These are phyloP conservation scores for Bolboschoenoplectus hybrid DNA, from an alignment of 202 grass and related monocot species.

Conservation along the genomic window DNA sequence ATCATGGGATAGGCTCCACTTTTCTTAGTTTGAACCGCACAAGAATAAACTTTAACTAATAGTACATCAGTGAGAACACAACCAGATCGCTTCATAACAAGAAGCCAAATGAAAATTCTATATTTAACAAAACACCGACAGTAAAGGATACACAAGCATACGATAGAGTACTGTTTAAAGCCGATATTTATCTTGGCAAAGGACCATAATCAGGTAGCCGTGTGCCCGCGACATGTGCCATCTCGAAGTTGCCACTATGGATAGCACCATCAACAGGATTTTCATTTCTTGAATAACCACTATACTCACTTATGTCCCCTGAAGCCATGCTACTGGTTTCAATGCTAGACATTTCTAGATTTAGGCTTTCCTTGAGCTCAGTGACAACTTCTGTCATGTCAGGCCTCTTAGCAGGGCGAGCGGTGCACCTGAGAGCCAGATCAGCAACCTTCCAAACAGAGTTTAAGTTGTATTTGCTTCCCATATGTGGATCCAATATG, in stretches of 20 bases:
- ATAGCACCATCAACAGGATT: not conserved
- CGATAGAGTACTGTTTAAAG: too few relatives aligned
- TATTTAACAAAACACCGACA: not conserved
- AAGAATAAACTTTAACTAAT: too few relatives aligned
- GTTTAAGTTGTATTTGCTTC: constrained; percentile 32
- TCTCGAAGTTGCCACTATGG: not conserved
- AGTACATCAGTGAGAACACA: not conserved
- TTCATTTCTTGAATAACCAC: constrained; percentile 27
- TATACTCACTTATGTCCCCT: not conserved
- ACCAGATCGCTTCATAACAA: not conserved
- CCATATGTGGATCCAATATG: constrained; percentile 29
- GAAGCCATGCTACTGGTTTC: not conserved
- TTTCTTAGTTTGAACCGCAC: not conserved
- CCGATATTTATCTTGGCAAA: not conserved
- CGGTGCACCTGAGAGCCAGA: constrained; percentile 42
- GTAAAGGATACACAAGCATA: not conserved
- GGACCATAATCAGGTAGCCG: not conserved
- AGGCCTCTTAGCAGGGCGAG: constrained; percentile 21
- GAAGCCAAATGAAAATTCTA: not conserved
- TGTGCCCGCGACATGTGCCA: not conserved
- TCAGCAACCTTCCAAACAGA: constrained; percentile 43
- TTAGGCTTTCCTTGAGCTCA: constrained; percentile 38
- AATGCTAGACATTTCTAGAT: constrained; percentile 25
- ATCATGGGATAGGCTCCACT: not conserved
- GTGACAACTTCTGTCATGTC: constrained; percentile 37